Evolutionary conservation across 768 basidiomycete species (phyloP).

Genomic region (Cantharellus cinnabarinus): DNA sequence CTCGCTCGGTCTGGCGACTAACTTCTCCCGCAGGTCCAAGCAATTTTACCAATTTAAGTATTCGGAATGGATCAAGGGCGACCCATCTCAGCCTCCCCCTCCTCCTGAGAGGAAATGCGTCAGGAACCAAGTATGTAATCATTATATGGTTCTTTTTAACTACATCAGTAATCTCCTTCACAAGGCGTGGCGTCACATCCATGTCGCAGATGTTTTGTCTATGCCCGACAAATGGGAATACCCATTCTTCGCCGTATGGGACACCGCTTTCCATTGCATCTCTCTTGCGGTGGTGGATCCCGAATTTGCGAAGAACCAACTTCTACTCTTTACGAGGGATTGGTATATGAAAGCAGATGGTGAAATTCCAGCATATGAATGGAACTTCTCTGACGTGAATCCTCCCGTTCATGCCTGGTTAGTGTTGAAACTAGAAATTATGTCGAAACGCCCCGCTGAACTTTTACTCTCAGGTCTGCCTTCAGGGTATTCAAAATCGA

Average conservation of each 20-base stretch:
- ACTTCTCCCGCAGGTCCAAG: constrained; percentile 34
- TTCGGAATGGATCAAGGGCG: constrained; percentile 87
- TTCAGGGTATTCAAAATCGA: constrained; percentile 99
- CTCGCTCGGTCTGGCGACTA: background rate
- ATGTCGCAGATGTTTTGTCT: constrained; percentile 84
- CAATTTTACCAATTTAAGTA: constrained; percentile 93
- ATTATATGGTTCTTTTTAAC: background rate
- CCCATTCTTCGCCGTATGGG: constrained; percentile 96
- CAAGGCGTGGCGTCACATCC: constrained; percentile 89
- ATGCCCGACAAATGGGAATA: constrained; percentile 99
- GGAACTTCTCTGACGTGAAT: constrained; percentile 97
- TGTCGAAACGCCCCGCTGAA: background rate
- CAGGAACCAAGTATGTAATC: constrained; percentile 46
- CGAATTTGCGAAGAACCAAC: constrained; percentile 87
- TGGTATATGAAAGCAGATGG: constrained; percentile 99
- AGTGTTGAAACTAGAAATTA: constrained; percentile 7
- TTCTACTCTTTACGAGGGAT: constrained; percentile 85
- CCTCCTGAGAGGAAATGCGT: constrained; percentile 71
- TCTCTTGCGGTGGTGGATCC: constrained; percentile 91
- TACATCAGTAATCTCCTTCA: background rate
- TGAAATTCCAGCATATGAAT: constrained; percentile 94
- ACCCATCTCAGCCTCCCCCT: constrained; percentile 83
- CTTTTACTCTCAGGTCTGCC: constrained; percentile 42
- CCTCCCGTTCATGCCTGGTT: constrained; percentile 96
- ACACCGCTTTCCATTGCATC: constrained; percentile 94